Evolutionary conservation across 441 rosid genomes (phyloP), one percentile per base, ranked within the genome.

Genomic region (Euphorbia celastroides): DNA sequence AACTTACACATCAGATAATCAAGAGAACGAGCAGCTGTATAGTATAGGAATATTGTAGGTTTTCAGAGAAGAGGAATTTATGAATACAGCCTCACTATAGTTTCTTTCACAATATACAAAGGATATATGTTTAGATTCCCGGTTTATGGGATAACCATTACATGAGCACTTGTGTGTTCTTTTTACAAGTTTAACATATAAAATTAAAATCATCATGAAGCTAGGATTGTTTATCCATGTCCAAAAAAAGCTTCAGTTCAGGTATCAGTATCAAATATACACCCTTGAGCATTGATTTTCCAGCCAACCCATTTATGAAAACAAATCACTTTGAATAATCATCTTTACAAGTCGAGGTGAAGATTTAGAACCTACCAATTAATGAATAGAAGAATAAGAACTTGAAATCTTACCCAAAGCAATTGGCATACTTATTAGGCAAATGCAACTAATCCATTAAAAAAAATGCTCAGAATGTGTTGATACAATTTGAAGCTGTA

Each of bases 401-500:
- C 27, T 48, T 41, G 7, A 22, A 52, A 32, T 52, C 83, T 70
- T 83, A 93, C 99, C 96, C 16, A 94, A 72, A 79, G 97, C 88
- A 82, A 93, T 89, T 72, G 75, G 91, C 86, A 93, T 80, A 36
- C 7, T 36, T 36, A 13, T 36, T 36, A 36, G 8, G 42, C 2
- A 36, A 36, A 36, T 36, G 42, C 42, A 36, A 36, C 7, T 7
- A 2, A 2, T 36, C 42, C 42, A 36, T 2, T 36, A 36, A 6
- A 36, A 6, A 36, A 36, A 36, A 36, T 36, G 2, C 42, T 36
- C 4, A 34, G 38, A 34, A 4, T 34, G 38, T 34, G 38, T 34
- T 34, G 38, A 34, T 3, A n/a, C n/a, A n/a, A 34, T 9, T 9
- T 34, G 38, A 34, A 34, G 4, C 38, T 34, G 9, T 34, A 34